Conservation (phyloP, 768 basidiomycete genomes). For the Podaxis sp. region DNA sequence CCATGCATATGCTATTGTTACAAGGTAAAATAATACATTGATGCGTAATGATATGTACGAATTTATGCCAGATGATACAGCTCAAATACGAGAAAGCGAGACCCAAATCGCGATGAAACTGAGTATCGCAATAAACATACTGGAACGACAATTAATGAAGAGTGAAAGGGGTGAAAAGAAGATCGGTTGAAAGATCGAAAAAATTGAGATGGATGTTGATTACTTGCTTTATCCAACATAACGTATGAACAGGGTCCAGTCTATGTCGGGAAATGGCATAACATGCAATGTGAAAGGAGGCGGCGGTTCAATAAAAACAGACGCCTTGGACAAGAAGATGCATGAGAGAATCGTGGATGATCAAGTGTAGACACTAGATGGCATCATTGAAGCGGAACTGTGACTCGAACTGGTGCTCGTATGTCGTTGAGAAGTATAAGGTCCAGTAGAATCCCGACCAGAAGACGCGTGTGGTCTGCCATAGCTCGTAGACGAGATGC, state of each 20-base stretch:
- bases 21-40: constrained; percentile 13
- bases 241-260: constrained; percentile 7
- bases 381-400: neutral
- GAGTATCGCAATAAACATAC: constrained; percentile 24
- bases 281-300: constrained; percentile 4
- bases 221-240: constrained; percentile 10
- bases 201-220: neutral
- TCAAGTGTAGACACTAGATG: constrained; percentile 13
- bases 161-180: neutral
- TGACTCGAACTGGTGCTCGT: constrained; percentile 1
- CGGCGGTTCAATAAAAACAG: neutral
- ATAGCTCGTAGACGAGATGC: neutral
- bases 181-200: neutral
- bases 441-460: constrained; percentile 3
- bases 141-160: constrained; percentile 12
- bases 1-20: constrained; percentile 10
- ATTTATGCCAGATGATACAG: constrained; percentile 13
- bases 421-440: constrained; percentile 7
- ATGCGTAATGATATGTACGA: constrained; percentile 7
- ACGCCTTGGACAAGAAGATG: neutral
- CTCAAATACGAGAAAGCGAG: constrained; percentile 1
- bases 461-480: neutral
- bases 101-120: neutral
- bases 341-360: neutral
- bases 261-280: constrained; percentile 7